A percentile compares a stretch with the other conserved stretches of the same genome.
These are phyloP conservation scores for Smallanthus sonchifolius DNA, from an alignment of 129 eudicot genomes.

Conservation along the genomic window DNA sequence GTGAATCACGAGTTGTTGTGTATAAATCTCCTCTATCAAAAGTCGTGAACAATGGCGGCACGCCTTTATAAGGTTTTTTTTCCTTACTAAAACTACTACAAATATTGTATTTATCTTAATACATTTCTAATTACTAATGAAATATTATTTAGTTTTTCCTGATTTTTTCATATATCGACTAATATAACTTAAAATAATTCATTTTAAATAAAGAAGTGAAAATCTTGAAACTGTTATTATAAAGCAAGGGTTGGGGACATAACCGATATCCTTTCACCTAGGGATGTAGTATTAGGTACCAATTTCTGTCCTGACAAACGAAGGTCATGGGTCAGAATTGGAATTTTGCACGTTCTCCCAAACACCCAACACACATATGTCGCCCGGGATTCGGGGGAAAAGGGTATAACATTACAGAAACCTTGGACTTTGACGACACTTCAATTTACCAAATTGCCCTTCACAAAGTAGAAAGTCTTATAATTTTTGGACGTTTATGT, in stretches of 20 bases:
- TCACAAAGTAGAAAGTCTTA: slow-evolving; percentile 14
- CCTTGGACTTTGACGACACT: slow-evolving; percentile 32
- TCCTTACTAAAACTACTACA: too few species aligned
- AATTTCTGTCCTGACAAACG: slow-evolving; percentile 26
- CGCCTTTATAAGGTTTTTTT: too few species aligned
- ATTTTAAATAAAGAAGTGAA: not conserved
- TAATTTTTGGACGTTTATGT: slow-evolving; percentile 22
- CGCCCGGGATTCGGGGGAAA: slow-evolving; percentile 40
- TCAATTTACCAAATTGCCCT: slow-evolving; percentile 12
- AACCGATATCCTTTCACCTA: slow-evolving; percentile 11
- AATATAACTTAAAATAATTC: too few species aligned
- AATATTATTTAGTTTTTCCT: too few species aligned
- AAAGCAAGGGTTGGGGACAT: slow-evolving; percentile 10
- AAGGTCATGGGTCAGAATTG: slow-evolving; percentile 28
- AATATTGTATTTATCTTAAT: too few species aligned
- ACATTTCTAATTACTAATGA: too few species aligned
- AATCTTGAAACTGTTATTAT: not conserved
- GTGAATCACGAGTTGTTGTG: too few species aligned
- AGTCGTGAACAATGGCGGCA: not conserved
- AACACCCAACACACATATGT: slow-evolving; percentile 36
- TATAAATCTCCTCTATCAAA: too few species aligned
- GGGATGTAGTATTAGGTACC: not conserved
- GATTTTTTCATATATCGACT: too few species aligned
- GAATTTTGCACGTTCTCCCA: slow-evolving; percentile 38
- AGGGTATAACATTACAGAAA: slow-evolving; percentile 27